Evolutionary conservation across 441 rosid species (phyloP).

Genomic region (Gossypium schwendimanii): DNA sequence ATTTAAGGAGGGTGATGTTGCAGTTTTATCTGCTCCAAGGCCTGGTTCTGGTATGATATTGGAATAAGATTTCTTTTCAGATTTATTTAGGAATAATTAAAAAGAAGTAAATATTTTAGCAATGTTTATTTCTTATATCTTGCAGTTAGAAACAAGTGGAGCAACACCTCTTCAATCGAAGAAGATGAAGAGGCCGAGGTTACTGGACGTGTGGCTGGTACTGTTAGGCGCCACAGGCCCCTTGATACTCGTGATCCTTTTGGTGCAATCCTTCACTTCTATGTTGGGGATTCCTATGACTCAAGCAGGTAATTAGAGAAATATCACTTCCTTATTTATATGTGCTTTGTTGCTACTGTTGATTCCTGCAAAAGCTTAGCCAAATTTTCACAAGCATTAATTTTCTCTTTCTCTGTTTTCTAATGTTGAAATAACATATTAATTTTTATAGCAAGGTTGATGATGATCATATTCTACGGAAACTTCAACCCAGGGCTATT

Average conservation of each 20-base stretch:
- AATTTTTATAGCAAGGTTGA: slow-evolving; percentile 49
- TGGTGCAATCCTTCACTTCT: slow-evolving; percentile 96
- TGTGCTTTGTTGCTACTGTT: background rate
- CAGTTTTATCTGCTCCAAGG: slow-evolving; percentile 72
- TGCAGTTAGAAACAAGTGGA: slow-evolving; percentile 55
- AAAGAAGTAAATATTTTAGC: background rate
- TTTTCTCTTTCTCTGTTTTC: background rate
- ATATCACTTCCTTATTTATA: background rate
- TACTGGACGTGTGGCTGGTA: slow-evolving; percentile 81
- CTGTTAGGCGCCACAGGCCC: slow-evolving; percentile 85
- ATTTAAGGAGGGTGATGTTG: slow-evolving; percentile 98
- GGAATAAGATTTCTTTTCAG: background rate
- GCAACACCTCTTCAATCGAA: slow-evolving; percentile 29
- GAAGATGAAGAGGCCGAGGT: slow-evolving; percentile 65
- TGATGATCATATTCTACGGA: slow-evolving; percentile 84
- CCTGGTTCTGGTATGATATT: slow-evolving; percentile 67
- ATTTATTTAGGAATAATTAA: background rate
- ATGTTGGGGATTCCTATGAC: slow-evolving; percentile 77
- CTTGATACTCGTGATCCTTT: slow-evolving; percentile 87
- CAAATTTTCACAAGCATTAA: slow-evolving; percentile 3
- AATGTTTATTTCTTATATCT: slow-evolving; percentile 9
- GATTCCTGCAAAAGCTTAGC: background rate
- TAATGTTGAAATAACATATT: background rate
- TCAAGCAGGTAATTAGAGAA: slow-evolving; percentile 41
- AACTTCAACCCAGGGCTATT: slow-evolving; percentile 65